Evolutionary conservation across 148 eudicot species (phyloP), one percentile per base, ranked within the genome.

Genomic region (Rhododendron williamsianum): DNA sequence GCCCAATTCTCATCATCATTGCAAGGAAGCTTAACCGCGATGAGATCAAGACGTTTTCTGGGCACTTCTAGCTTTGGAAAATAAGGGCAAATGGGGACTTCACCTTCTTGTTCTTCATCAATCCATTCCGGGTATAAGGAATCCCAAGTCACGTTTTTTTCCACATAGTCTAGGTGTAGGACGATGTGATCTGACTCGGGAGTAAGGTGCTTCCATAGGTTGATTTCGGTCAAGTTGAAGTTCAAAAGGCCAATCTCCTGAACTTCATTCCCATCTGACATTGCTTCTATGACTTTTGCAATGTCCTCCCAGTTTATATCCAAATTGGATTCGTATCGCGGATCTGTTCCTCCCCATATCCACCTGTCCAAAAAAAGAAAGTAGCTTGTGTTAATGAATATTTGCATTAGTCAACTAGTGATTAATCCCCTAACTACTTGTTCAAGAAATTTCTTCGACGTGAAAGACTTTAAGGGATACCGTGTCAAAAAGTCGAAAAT

Each of bases 91-190:
- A 74, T 16, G 0, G 98, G 98, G 3, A 96, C 90, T 13, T 91
- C 92, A 8, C 89, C 88, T n/a, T 96, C 98, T 78, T 96, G 94
- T 82, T 96, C 98, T 87, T 96, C 98, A 74, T 96, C 98, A 23
- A 96, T 96, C 98, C 98, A 96, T 87, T 96, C 98, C 0, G 98
- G 98, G 60, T 92, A 96, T 27, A 94, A 80, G 48, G 92, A n/a
- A 18, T 94, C 94, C 98, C 98, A 96, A 0, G 95, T 93, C 33
- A 93, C 81, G 80, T 91, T 88, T 72, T 90, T 89, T 1, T 86
- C 88, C 0, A 90, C 96, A 11, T 85, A 69, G 83, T 92, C 90
- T 25, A 96, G 78, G 60, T 87, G 89, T 9, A 94, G 88, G 30
- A 86, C 36, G 19, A 88, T 86, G 69, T 90, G 93, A 9, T 92